Evolutionary conservation across 768 basidiomycete genomes (phyloP).

Genomic region (Cantharellus anzutake): DNA sequence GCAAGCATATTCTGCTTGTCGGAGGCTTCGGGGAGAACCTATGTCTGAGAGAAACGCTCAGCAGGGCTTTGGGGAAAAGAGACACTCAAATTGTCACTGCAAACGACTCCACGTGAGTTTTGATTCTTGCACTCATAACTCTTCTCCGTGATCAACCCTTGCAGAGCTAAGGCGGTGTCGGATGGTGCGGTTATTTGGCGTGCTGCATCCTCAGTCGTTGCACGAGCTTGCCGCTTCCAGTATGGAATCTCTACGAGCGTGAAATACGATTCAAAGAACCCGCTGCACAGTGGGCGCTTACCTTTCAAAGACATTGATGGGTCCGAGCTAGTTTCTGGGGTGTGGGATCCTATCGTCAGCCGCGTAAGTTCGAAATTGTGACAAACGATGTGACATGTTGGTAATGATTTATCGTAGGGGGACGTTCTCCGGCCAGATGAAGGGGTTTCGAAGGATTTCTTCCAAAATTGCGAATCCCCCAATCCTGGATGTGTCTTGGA

Average conservation of each 20-base stretch:
- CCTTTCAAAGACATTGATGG: neutral
- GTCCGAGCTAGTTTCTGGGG: neutral
- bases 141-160: neutral
- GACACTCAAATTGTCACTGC: neutral
- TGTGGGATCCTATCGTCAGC: neutral
- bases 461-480: too few species aligned
- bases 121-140: neutral
- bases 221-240: conserved; percentile 59
- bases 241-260: conserved; percentile 26
- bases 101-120: neutral
- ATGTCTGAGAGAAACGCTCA: neutral
- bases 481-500: neutral
- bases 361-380: neutral
- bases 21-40: neutral
- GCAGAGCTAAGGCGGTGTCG: conserved; percentile 66
- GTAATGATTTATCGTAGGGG: neutral
- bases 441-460: neutral
- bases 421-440: neutral
- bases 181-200: conserved; percentile 74
- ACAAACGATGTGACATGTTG: neutral
- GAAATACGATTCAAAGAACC: neutral
- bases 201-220: conserved; percentile 68
- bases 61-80: neutral
- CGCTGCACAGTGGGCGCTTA: neutral
- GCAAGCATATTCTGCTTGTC: neutral